Evolutionary conservation across 768 basidiomycete species (phyloP).

Genomic region (Rickenella mellea): DNA sequence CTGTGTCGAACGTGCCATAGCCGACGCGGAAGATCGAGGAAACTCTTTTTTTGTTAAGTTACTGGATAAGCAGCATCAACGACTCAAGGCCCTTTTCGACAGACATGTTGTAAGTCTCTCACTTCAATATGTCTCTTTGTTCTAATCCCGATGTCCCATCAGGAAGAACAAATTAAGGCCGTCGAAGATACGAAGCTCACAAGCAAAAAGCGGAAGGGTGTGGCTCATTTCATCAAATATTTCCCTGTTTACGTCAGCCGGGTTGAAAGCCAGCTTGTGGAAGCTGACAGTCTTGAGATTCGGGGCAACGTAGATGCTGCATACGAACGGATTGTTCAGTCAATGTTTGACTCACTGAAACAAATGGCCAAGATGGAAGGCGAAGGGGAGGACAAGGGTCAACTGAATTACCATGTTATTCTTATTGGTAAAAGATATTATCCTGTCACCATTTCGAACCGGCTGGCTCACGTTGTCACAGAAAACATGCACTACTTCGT

Average conservation of each 20-base stretch:
- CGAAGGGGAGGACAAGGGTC: slow-evolving; percentile 91
- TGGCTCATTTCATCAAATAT: slow-evolving; percentile 84
- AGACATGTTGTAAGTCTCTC: slow-evolving; percentile 32
- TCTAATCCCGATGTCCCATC: slow-evolving; percentile 4
- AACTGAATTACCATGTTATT: slow-evolving; percentile 93
- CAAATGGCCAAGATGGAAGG: slow-evolving; percentile 95
- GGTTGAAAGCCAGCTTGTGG: slow-evolving; percentile 77
- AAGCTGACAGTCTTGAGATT: slow-evolving; percentile 68
- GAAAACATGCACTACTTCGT: slow-evolving; percentile 97
- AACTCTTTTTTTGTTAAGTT: slow-evolving; percentile 64
- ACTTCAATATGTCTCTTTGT: background rate
- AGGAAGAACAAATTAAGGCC: slow-evolving; percentile 81
- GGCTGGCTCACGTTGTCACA: slow-evolving; percentile 19
- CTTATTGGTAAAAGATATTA: slow-evolving; percentile 67
- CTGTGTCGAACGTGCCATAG: slow-evolving; percentile 65
- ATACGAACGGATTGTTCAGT: slow-evolving; percentile 81
- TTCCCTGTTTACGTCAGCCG: slow-evolving; percentile 84
- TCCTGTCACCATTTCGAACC: background rate
- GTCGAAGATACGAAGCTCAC: slow-evolving; percentile 89
- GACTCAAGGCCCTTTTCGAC: slow-evolving; percentile 69
- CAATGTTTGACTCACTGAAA: slow-evolving; percentile 89
- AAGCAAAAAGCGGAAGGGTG: slow-evolving; percentile 87
- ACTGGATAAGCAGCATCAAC: slow-evolving; percentile 75
- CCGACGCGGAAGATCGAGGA: slow-evolving; percentile 71
- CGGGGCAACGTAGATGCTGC: slow-evolving; percentile 68